Evolutionary conservation across 805 yeast genomes (phyloP).

Genomic region (Saccharomycopsis fermentans): DNA sequence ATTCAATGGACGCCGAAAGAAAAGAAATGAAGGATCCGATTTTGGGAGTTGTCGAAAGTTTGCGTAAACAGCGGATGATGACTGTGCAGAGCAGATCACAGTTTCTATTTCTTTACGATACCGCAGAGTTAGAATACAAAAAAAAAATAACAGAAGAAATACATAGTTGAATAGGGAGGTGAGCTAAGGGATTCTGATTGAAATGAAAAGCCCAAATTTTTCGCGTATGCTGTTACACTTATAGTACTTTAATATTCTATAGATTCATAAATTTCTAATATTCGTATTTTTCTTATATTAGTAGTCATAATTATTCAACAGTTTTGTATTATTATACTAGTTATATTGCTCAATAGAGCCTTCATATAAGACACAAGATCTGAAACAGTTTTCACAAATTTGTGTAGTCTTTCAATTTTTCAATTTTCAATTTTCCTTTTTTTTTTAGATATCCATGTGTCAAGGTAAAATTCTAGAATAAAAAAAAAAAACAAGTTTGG

Average conservation of each 20-base stretch:
- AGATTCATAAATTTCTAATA: too few species aligned
- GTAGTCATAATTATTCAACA: too few species aligned
- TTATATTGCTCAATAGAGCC: too few species aligned
- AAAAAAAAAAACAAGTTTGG: neutral
- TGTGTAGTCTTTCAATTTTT: neutral
- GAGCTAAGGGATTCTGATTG: neutral
- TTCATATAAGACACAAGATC: too few species aligned
- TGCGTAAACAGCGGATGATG: constrained; percentile 36
- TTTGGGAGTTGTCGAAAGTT: constrained; percentile 29
- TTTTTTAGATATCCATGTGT: too few species aligned
- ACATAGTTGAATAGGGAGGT: neutral
- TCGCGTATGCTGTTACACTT: neutral
- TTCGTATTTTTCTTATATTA: too few species aligned
- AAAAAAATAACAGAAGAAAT: neutral
- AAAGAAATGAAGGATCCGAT: constrained; percentile 27
- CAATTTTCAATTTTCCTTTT: too few species aligned
- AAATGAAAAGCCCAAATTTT: too few species aligned
- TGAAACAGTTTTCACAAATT: too few species aligned
- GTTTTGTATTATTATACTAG: too few species aligned
- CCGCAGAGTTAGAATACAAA: constrained; percentile 17
- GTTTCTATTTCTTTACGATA: constrained; percentile 36
- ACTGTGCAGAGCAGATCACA: constrained; percentile 43
- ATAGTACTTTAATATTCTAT: neutral
- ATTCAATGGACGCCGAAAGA: neutral
- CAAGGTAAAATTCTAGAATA: too few species aligned